Evolutionary conservation across 2,329 filamentous ascomycete species (phyloP).

Genomic region (Calonectria hongkongensis): DNA sequence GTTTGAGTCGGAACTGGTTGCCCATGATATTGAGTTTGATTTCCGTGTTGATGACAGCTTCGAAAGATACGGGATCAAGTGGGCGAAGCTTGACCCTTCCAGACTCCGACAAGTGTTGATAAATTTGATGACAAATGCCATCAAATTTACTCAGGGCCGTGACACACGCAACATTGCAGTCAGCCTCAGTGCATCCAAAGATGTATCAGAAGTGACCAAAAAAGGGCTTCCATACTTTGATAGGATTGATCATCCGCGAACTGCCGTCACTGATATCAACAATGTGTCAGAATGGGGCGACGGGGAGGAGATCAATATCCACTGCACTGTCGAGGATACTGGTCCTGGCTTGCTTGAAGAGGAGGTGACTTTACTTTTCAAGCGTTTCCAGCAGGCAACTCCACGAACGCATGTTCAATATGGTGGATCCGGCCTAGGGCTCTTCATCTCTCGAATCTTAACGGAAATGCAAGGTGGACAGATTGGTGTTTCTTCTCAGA

Average conservation of each 20-base stretch:
- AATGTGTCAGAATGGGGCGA: conserved; percentile 80
- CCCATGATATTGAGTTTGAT: conserved; percentile 82
- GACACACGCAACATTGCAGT: conserved; percentile 77
- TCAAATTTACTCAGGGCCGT: conserved; percentile 79
- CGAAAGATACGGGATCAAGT: conserved; percentile 77
- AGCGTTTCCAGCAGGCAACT: conserved; percentile 81
- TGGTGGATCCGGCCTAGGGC: conserved; percentile 80
- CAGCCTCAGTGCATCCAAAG: conserved; percentile 77
- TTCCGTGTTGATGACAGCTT: conserved; percentile 82
- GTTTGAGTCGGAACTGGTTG: conserved; percentile 84
- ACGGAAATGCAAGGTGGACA: conserved; percentile 87
- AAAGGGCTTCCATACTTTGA: conserved; percentile 69
- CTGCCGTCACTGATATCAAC: conserved; percentile 64
- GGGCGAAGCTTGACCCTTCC: conserved; percentile 85
- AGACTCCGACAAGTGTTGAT: conserved; percentile 84
- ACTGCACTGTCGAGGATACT: conserved; percentile 83
- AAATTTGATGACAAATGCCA: conserved; percentile 82
- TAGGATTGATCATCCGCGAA: conserved; percentile 62
- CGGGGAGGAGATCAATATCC: conserved; percentile 82
- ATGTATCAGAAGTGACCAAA: conserved; percentile 65
- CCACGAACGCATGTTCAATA: conserved; percentile 83
- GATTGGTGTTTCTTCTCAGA: conserved; percentile 81
- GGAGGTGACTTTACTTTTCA: conserved; percentile 80
- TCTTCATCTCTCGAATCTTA: conserved; percentile 86
- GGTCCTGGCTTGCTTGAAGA: conserved; percentile 79